phyloP scores from a whole-genome alignment of 768 basidiomycete species.

The Rhodocollybia butyracea region DNA sequence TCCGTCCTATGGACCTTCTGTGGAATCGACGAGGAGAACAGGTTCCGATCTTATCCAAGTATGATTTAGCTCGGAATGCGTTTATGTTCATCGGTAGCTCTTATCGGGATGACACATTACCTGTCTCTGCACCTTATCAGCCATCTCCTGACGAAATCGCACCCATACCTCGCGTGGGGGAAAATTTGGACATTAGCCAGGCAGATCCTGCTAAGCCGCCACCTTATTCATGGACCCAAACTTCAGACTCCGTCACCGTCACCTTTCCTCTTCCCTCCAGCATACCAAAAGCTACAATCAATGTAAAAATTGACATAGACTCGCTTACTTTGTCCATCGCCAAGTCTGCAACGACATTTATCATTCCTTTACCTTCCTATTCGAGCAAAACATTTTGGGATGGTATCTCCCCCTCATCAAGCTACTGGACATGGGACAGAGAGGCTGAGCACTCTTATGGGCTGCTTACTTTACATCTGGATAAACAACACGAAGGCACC shows the following conservation, averaged over 20 bases:
- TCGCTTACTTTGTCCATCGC: slow-evolving; percentile 65
- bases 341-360: slow-evolving; percentile 25
- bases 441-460: slow-evolving; percentile 67
- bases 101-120: slow-evolving; percentile 42
- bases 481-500: slow-evolving; percentile 80
- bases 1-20: too few relatives aligned
- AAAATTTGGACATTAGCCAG: slow-evolving; percentile 44
- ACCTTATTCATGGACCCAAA: slow-evolving; percentile 94
- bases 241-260: slow-evolving; percentile 76
- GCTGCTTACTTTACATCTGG: slow-evolving; percentile 77
- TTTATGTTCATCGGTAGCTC: slow-evolving; percentile 62
- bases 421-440: slow-evolving; percentile 92
- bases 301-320: slow-evolving; percentile 59
- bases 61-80: slow-evolving; percentile 38
- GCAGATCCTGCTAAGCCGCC: slow-evolving; percentile 49
- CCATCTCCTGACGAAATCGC: slow-evolving; percentile 66
- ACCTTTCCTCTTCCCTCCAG: slow-evolving; percentile 79
- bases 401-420: slow-evolving; percentile 68
- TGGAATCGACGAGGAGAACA: slow-evolving; percentile 72
- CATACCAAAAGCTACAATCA: slow-evolving; percentile 61
- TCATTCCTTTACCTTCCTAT: slow-evolving; percentile 51
- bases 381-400: slow-evolving; percentile 73
- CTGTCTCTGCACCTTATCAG: slow-evolving; percentile 38
- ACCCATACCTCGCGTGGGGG: slow-evolving; percentile 62
- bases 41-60: slow-evolving; percentile 60